Evolutionary conservation across 495 filamentous ascomycete genomes (phyloP), one percentile per base, ranked within the genome.

Genomic region (Sphaerosporella brunnea): DNA sequence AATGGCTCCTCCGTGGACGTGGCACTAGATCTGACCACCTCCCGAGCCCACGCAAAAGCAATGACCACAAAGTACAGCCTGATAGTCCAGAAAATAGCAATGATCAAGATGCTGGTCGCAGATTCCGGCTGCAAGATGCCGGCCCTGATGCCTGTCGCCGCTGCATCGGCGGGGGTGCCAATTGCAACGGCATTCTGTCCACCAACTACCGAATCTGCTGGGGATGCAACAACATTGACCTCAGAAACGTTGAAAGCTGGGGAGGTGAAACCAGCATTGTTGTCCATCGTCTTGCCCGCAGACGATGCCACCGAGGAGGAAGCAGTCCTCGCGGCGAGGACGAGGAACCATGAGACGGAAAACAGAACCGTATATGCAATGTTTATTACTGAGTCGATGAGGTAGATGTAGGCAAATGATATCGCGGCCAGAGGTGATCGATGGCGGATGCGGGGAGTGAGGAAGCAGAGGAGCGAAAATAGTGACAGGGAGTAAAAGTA

Each of bases 401-500:
- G 62, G 60, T 88, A 92, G 30, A 84, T 68, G 65, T 76, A 90
- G 32, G 79, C 77, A 49, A 85, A 74, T 7, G 71, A 70, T 20
- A 85, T 67, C 57, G 73, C 78, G 52, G 82, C 70, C 30, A 84
- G 65, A 2, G 82, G 79, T 4, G 67, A 71, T 51, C 77, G 75
- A 51, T 72, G 73, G 44, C 79, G 78, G 53, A 85, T 77, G 51
- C 82, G 74, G 3, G 80, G 77, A 47, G 77, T 70, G 30, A 88
- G 75, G 47, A 73, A 65, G 21, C 69, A 63, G 41, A 77, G 66
- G 23, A 77, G 56, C 46, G 66, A 67, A 51, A 90, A 75, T 23
- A 75, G 73, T 53, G 73, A 23, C 25, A 87, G 62, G n/a, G 78
- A 84, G 69, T 87, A 84, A 28, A 92, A 70, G 72, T 92, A 94